phyloP scores from a whole-genome alignment of 495 filamentous ascomycete genomes.

The Bacidia gigantensis region DNA sequence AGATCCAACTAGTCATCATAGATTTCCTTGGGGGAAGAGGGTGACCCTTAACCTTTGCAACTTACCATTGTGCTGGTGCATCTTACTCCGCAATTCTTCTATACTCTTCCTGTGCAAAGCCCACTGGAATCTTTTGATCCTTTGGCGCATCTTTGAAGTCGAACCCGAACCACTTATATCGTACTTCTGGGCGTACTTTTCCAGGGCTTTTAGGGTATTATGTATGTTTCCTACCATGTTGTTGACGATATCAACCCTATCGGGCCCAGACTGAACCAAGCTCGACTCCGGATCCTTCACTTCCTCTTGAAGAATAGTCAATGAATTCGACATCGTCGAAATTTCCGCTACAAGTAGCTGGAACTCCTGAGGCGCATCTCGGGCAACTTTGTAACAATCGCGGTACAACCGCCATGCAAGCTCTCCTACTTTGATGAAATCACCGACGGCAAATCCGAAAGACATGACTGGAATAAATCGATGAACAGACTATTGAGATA shows the following conservation, averaged over 20 bases:
- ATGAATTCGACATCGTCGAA: conserved; percentile 13
- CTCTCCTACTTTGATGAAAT: conserved; percentile 16
- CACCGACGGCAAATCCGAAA: conserved; percentile 16
- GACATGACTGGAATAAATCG: conserved; percentile 10
- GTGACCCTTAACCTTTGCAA: too few species aligned
- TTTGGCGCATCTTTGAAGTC: conserved; percentile 6
- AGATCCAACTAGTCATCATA: too few species aligned
- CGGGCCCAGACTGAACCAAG: conserved; percentile 14
- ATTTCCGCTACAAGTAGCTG: conserved; percentile 16
- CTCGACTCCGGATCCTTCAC: conserved; percentile 16
- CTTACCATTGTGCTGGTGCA: conserved; percentile 7
- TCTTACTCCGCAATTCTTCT: conserved; percentile 6
- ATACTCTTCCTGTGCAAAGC: neutral
- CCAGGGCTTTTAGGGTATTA: conserved; percentile 17
- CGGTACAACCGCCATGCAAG: conserved; percentile 13
- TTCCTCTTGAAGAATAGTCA: conserved; percentile 20
- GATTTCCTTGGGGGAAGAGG: too few species aligned
- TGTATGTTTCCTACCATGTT: conserved; percentile 15
- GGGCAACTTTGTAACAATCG: conserved; percentile 13
- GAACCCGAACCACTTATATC: conserved; percentile 11
- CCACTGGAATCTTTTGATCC: conserved; percentile 9
- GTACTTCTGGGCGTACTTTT: conserved; percentile 18
- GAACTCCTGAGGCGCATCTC: conserved; percentile 21
- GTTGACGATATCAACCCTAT: conserved; percentile 19
- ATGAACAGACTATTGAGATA: neutral